Evolutionary conservation across 805 yeast genomes (phyloP).

Genomic region (Pichia eremophila): DNA sequence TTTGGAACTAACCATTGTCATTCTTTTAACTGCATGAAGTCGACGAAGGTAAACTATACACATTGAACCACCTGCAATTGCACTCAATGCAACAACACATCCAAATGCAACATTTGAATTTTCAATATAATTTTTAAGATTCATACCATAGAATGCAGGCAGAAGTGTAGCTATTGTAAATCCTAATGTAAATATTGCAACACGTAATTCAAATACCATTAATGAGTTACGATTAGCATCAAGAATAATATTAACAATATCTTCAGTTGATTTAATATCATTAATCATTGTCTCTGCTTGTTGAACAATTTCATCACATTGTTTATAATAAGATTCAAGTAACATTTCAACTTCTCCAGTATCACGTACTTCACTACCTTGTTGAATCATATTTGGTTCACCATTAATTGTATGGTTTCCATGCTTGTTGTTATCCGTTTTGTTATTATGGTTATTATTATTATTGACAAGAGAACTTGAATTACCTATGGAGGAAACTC

Average conservation of each 20-base stretch:
- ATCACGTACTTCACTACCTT: conserved; percentile 11
- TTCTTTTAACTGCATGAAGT: conserved; percentile 50
- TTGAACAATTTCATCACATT: conserved; percentile 89
- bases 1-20: conserved; percentile 47
- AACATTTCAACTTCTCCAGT: conserved; percentile 77
- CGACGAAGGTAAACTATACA: conserved; percentile 49
- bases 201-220: conserved; percentile 77
- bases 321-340: conserved; percentile 80
- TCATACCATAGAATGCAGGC: conserved; percentile 90
- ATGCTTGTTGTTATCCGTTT: neutral
- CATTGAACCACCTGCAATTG: conserved; percentile 43
- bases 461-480: no score
- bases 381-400: neutral
- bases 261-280: conserved; percentile 86
- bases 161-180: conserved; percentile 75
- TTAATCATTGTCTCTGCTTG: conserved; percentile 74
- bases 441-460: neutral
- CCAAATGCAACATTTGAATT: conserved; percentile 58
- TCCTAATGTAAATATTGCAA: conserved; percentile 77
- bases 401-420: neutral
- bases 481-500: no score
- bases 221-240: conserved; percentile 87
- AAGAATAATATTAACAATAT: conserved; percentile 80
- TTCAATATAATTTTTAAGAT: conserved; percentile 68
- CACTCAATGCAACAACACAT: conserved; percentile 41